Evolutionary conservation across 2,329 filamentous ascomycete species (phyloP).

Genomic region (Neopestalotiopsis sp.): DNA sequence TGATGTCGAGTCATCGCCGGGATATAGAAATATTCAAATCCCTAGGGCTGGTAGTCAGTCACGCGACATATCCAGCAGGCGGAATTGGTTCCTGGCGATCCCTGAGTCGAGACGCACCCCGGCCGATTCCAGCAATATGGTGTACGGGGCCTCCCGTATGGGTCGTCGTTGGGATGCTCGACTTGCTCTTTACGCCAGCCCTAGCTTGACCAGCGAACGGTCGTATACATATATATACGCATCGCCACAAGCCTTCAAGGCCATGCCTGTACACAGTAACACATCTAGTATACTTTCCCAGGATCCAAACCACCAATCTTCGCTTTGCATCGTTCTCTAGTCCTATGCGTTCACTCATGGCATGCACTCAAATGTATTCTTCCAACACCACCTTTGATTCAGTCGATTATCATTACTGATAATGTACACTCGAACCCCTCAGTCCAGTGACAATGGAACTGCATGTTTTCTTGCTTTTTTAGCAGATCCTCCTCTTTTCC

Average conservation of each 20-base stretch:
- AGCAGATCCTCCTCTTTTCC: background rate
- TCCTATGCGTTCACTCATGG: background rate
- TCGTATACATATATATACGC: too few species aligned
- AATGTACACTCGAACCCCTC: conserved; percentile 2
- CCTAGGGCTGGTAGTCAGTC: background rate
- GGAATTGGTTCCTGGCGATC: background rate
- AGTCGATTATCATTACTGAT: conserved; percentile 2
- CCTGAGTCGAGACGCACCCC: background rate
- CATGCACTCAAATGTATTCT: background rate
- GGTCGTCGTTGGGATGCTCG: too few species aligned
- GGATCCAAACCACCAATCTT: too few species aligned
- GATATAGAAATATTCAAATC: background rate
- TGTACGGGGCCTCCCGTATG: too few species aligned
- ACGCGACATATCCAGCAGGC: background rate
- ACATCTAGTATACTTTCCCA: too few species aligned
- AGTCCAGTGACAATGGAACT: background rate
- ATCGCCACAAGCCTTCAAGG: too few species aligned
- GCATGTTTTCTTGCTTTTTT: background rate
- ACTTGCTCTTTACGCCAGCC: too few species aligned
- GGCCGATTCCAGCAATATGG: too few species aligned
- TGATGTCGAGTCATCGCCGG: background rate
- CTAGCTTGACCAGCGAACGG: too few species aligned
- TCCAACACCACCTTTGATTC: background rate
- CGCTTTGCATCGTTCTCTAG: background rate
- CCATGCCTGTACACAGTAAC: too few species aligned